Evolutionary conservation across 2,329 filamentous ascomycete genomes (phyloP), one percentile per base, ranked within the genome.

Genomic region (Endothia cerciana): DNA sequence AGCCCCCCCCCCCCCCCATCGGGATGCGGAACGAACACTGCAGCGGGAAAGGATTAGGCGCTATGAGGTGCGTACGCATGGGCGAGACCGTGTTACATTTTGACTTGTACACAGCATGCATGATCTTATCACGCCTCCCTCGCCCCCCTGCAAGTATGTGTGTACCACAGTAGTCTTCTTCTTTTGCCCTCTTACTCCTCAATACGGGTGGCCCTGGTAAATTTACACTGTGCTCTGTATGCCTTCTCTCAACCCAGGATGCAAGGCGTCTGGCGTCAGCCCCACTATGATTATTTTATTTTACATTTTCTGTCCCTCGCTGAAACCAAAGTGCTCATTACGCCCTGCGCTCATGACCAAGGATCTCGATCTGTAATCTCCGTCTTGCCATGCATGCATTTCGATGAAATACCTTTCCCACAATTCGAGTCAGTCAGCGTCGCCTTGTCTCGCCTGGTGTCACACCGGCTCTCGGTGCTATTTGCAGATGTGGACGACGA

Each of bases 251-350:
- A 51, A 17, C 47, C 30, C 36, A 33, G 60, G 53, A 22, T 22
- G 38, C 43, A 49, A 47, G 28, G 25, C 41, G 19, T 36, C n/a
- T 58, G 33, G 33, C 33, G 22, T 59, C 28, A 10, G 17, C 53
- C 58, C 58, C 41, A 43, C 57, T 25, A 59, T 38, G 33, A 57
- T 68, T 63, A 57, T 45, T 61, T 68, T 63, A 57, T 45, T 61
- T 5, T 56, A 56, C 30, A 28, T 41, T 51, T 61, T n/a, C n/a
- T 30, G 25, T 63, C 47, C 45, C 57, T 38, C 40, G 49, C 55
- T 47, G 60, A 60, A 60, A 43, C 49, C 36, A 22, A 58, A 59
- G 19, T 56, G 57, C 55, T 51, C 65, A 33, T 51, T 58, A 65
- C 60, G 51, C 49, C 63, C 62, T 45, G 30, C 38, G 55, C 66